Conservation (phyloP, 331 rosid genomes). For the Rhamnella rubrinervis region DNA sequence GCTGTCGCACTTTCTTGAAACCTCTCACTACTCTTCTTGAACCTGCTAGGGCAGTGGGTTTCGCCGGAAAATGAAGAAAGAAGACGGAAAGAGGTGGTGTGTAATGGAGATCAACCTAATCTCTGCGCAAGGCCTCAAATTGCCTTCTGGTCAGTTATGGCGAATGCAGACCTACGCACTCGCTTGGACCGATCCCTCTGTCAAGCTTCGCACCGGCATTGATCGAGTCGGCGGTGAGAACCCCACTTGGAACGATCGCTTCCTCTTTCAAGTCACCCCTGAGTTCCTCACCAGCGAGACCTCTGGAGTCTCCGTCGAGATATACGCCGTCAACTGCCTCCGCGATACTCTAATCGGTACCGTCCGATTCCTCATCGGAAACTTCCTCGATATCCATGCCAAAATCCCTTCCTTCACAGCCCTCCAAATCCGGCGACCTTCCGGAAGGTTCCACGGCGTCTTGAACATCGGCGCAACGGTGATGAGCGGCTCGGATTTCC, state of each 20-base stretch:
- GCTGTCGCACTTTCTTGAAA: neutral
- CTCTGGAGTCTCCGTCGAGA: conserved; percentile 60
- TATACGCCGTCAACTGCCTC: conserved; percentile 66
- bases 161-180: conserved; percentile 64
- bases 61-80: conserved; percentile 35
- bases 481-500: conserved; percentile 38
- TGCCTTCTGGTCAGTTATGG: conserved; percentile 43
- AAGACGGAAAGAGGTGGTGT: conserved; percentile 27
- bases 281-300: conserved; percentile 71
- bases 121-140: conserved; percentile 78
- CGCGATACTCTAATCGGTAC: conserved; percentile 67
- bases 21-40: conserved; percentile 23
- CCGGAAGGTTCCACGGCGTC: conserved; percentile 81
- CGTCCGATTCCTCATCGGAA: conserved; percentile 68
- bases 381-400: conserved; percentile 35
- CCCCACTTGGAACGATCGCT: conserved; percentile 94
- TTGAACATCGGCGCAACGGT: conserved; percentile 67
- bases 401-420: conserved; percentile 67
- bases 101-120: conserved; percentile 87
- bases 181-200: conserved; percentile 57
- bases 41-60: conserved; percentile 4
- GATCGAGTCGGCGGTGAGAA: conserved; percentile 67
- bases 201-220: conserved; percentile 65
- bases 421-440: conserved; percentile 71
- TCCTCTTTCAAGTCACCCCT: conserved; percentile 73